These are phyloP conservation scores for Volvariella surrecta DNA, from an alignment of 1,284 basidiomycete species.

Conservation along the genomic window DNA sequence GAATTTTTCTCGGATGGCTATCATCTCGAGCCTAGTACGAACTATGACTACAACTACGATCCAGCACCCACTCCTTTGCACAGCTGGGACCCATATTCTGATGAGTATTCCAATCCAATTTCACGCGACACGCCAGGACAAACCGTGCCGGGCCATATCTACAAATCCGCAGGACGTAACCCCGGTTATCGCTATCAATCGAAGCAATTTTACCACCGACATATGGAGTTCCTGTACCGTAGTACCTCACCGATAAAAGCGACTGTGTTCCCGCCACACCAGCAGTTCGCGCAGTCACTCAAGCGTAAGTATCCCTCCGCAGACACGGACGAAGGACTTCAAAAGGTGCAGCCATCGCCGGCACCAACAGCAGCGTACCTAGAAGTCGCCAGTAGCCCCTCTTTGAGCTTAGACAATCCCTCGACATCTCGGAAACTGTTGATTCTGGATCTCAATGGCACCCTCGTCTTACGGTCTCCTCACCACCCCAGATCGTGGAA, in stretches of 20 bases:
- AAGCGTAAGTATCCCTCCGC: not conserved
- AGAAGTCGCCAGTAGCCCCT: constrained; percentile 24
- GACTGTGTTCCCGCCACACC: not conserved
- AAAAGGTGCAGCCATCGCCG: not conserved
- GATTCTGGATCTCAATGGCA: constrained; percentile 79
- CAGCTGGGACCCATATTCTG: constrained; percentile 11
- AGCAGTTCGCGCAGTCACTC: not conserved
- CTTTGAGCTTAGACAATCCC: constrained; percentile 23
- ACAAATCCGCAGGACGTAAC: too few relatives aligned
- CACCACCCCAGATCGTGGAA: constrained; percentile 17
- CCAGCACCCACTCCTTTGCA: constrained; percentile 4
- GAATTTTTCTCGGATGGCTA: too few relatives aligned
- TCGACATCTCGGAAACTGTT: constrained; percentile 52
- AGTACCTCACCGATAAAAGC: not conserved
- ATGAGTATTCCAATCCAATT: constrained; percentile 3
- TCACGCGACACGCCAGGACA: not conserved
- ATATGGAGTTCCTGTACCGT: too few relatives aligned
- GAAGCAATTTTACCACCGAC: not conserved
- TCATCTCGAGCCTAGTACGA: not conserved
- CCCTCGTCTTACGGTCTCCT: constrained; percentile 61
- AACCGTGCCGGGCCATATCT: not conserved
- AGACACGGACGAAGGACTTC: not conserved
- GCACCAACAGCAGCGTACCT: constrained; percentile 31
- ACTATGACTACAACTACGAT: constrained; percentile 14
- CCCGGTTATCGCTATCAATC: too few relatives aligned